Percentiles rank a stretch among this genome's conserved stretches.
These are phyloP conservation scores for Fusarium acutatum DNA, from an alignment of 2,329 filamentous ascomycete species.

Conservation along the genomic window DNA sequence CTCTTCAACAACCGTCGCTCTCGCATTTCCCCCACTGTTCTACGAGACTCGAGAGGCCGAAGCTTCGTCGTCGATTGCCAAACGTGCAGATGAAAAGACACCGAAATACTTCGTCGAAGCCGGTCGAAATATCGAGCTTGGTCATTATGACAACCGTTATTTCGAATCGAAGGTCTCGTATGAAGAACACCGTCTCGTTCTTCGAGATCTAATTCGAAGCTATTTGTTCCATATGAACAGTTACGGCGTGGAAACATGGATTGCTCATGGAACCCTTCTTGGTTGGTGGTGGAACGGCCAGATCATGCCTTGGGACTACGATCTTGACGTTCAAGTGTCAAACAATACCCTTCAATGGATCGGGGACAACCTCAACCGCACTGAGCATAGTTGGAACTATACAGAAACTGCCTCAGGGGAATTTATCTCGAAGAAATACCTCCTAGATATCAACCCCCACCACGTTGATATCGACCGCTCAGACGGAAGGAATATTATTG, in stretches of 20 bases:
- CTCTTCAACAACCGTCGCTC: conserved; percentile 18
- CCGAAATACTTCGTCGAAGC: conserved; percentile 74
- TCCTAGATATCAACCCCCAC: conserved; percentile 82
- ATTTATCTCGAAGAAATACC: conserved; percentile 61
- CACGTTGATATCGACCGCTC: conserved; percentile 67
- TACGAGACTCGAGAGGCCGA: neutral
- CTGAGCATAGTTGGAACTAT: conserved; percentile 65
- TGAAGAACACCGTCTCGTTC: conserved; percentile 69
- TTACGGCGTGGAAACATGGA: conserved; percentile 80
- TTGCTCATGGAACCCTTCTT: conserved; percentile 83
- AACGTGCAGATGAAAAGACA: conserved; percentile 25
- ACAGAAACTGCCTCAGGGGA: conserved; percentile 52
- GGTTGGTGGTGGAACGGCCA: conserved; percentile 90
- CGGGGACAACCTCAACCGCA: conserved; percentile 73
- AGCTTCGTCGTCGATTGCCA: neutral
- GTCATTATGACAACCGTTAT: conserved; percentile 79
- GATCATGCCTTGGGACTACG: conserved; percentile 85
- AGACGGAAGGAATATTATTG: conserved; percentile 80
- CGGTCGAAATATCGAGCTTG: conserved; percentile 65
- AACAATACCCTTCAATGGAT: conserved; percentile 72
- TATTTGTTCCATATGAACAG: conserved; percentile 74
- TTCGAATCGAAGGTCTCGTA: conserved; percentile 71
- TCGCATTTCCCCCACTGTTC: conserved; percentile 26
- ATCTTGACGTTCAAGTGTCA: conserved; percentile 83
- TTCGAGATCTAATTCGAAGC: conserved; percentile 75